Conservation (phyloP, 805 yeast species). For the Hanseniaspora valbyensis region DNA sequence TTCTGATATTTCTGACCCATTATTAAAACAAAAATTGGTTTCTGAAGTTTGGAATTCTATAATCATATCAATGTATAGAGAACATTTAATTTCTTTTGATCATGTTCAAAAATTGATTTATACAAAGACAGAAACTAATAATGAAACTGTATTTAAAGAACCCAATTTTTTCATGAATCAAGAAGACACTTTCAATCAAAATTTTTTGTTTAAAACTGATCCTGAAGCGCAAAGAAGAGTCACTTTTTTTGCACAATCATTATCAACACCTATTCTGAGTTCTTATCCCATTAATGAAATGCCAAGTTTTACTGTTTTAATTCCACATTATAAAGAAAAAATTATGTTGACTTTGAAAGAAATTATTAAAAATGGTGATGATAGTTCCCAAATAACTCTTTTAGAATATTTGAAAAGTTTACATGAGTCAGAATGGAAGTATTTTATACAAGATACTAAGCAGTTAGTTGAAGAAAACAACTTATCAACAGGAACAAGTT, state of each 20-base stretch:
- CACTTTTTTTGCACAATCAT: conserved; percentile 70
- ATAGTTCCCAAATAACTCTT: conserved; percentile 48
- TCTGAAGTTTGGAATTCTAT: conserved; percentile 65
- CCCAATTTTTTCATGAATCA: conserved; percentile 63
- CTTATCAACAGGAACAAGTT: conserved; percentile 21
- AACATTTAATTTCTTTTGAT: conserved; percentile 54
- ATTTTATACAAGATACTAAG: conserved; percentile 57
- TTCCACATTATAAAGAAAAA: conserved; percentile 71
- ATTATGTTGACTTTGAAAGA: conserved; percentile 62
- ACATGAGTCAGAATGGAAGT: conserved; percentile 58
- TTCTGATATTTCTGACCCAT: neutral
- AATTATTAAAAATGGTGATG: conserved; percentile 54
- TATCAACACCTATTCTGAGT: conserved; percentile 65
- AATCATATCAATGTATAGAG: conserved; percentile 58
- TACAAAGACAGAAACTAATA: conserved; percentile 28
- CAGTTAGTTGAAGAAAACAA: conserved; percentile 43
- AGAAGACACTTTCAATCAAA: conserved; percentile 49
- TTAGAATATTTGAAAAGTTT: conserved; percentile 59
- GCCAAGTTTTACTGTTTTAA: conserved; percentile 63
- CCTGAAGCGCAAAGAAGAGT: conserved; percentile 64
- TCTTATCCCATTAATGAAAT: conserved; percentile 45
- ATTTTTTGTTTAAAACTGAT: conserved; percentile 39
- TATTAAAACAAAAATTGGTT: conserved; percentile 38
- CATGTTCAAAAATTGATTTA: conserved; percentile 51
- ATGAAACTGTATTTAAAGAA: conserved; percentile 38